Conservation (phyloP, 1,139 yeast species). For the Casaregolazyma lundiana region DNA sequence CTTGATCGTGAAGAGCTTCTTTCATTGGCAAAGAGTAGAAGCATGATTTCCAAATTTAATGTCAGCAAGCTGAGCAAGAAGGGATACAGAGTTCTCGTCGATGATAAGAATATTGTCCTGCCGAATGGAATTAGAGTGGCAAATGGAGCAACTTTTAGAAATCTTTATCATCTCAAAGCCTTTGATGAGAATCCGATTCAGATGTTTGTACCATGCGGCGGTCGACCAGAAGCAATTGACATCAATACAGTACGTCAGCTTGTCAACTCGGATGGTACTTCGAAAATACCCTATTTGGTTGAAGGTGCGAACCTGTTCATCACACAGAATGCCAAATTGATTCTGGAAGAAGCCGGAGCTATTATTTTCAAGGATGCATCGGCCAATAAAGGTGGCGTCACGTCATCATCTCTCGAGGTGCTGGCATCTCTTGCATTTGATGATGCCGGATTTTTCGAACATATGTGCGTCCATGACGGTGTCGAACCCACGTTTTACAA, state of each 20-base stretch:
- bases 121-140: slow-evolving; percentile 74
- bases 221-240: slow-evolving; percentile 95
- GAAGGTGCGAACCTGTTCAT: slow-evolving; percentile 97
- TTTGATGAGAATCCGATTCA: slow-evolving; percentile 57
- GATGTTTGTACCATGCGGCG: slow-evolving; percentile 96
- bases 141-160: slow-evolving; percentile 90
- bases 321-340: slow-evolving; percentile 87
- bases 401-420: slow-evolving; percentile 93
- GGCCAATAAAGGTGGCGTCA: slow-evolving; percentile 97
- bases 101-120: slow-evolving; percentile 71
- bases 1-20: slow-evolving; percentile 72
- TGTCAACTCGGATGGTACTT: slow-evolving; percentile 74
- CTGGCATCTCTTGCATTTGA: slow-evolving; percentile 89
- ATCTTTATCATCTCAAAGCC: slow-evolving; percentile 71
- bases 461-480: slow-evolving; percentile 61
- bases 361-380: slow-evolving; percentile 92
- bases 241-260: slow-evolving; percentile 72
- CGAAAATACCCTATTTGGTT: slow-evolving; percentile 80
- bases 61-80: slow-evolving; percentile 56
- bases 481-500: slow-evolving; percentile 67
- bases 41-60: slow-evolving; percentile 71
- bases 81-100: slow-evolving; percentile 83
- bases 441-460: slow-evolving; percentile 69
- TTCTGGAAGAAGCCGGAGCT: slow-evolving; percentile 81
- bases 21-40: slow-evolving; percentile 73